Percentiles rank a stretch among this genome's conserved stretches.
phyloP scores from a whole-genome alignment of 2,329 filamentous ascomycete species.

The Xenoacremonium recifei region DNA sequence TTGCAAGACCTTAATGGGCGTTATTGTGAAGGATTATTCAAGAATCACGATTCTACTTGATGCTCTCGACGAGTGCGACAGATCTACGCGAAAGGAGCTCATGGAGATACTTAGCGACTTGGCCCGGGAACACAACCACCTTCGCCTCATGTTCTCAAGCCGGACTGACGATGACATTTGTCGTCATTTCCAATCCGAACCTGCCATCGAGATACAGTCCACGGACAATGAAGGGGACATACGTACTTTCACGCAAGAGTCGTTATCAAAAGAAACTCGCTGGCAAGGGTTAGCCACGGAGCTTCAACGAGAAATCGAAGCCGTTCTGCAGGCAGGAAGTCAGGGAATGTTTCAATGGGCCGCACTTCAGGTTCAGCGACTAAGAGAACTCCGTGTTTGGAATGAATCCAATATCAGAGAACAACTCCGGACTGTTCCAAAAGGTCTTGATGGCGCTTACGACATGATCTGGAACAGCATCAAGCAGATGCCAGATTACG shows the following conservation, averaged over 20 bases:
- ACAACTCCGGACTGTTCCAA: background rate
- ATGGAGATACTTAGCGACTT: background rate
- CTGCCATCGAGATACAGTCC: slow-evolving; percentile 2
- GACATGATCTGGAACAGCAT: background rate
- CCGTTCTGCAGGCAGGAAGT: background rate
- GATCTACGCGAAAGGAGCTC: background rate
- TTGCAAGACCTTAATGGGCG: background rate
- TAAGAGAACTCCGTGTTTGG: background rate
- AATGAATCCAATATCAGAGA: background rate
- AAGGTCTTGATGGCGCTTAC: background rate
- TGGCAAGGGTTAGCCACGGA: background rate
- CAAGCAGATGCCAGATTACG: background rate
- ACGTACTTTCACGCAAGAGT: background rate
- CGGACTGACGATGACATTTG: slow-evolving; percentile 4
- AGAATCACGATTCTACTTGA: slow-evolving; percentile 7
- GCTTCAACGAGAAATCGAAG: background rate
- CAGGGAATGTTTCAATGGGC: slow-evolving; percentile 13
- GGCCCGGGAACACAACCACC: background rate
- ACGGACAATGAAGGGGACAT: slow-evolving; percentile 6
- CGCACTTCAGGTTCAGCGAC: background rate
- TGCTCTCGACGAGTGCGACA: slow-evolving; percentile 9
- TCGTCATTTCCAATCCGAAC: background rate
- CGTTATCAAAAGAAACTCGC: background rate
- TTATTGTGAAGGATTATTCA: background rate
- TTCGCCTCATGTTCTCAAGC: slow-evolving; percentile 10